A percentile compares a stretch with the other conserved stretches of the same genome.
phyloP scores from a whole-genome alignment of 2,329 filamentous ascomycete species.

The Fusarium odoratissimum region DNA sequence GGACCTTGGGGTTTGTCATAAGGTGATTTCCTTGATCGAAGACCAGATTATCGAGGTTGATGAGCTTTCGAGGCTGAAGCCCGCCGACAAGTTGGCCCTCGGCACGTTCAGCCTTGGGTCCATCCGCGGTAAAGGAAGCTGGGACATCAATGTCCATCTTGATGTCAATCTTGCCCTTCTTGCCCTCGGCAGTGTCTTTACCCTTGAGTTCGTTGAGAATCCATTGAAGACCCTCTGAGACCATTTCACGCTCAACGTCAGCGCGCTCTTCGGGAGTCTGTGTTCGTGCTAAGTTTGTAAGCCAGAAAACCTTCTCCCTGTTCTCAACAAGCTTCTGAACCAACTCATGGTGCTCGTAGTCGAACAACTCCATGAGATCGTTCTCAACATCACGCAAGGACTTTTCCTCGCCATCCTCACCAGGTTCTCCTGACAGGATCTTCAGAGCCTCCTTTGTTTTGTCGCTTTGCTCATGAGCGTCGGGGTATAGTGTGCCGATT shows the following conservation, averaged over 20 bases:
- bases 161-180: conserved; percentile 80
- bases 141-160: conserved; percentile 94
- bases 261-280: conserved; percentile 81
- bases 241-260: conserved; percentile 89
- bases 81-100: conserved; percentile 82
- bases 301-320: conserved; percentile 94
- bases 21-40: conserved; percentile 99
- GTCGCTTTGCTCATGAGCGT: conserved; percentile 92
- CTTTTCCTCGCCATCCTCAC: conserved; percentile 83
- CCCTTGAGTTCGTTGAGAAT: conserved; percentile 91
- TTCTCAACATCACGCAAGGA: conserved; percentile 94
- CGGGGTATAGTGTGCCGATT: conserved; percentile 87
- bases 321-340: conserved; percentile 93
- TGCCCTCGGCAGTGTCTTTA: conserved; percentile 69
- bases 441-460: conserved; percentile 88
- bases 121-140: conserved; percentile 64
- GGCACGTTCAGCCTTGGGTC: conserved; percentile 63
- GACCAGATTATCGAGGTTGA: conserved; percentile 95
- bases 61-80: conserved; percentile 84
- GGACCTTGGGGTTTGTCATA: conserved; percentile 98
- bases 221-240: conserved; percentile 84
- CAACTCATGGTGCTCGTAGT: conserved; percentile 94
- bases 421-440: conserved; percentile 81
- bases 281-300: conserved; percentile 85
- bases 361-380: conserved; percentile 97